phyloP scores from a whole-genome alignment of 345 rosid genomes.

The Moringa oleifera region DNA sequence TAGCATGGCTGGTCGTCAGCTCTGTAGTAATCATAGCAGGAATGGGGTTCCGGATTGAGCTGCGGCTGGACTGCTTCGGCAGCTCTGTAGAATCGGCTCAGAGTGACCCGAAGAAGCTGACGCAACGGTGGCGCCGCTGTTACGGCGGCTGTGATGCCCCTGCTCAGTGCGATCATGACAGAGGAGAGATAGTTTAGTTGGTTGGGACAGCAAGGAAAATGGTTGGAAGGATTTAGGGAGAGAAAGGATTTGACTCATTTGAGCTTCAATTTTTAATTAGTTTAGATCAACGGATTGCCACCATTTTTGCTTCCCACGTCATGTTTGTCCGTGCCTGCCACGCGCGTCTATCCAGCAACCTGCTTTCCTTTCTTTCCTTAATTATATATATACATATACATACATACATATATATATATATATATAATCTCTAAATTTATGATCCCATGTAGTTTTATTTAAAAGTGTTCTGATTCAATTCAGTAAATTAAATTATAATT shows the following conservation, averaged over 20 bases:
- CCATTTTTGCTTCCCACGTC: not conserved
- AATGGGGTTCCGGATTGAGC: constrained; percentile 21
- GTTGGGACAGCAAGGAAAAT: not conserved
- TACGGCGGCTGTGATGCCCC: not conserved
- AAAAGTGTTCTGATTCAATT: too few relatives aligned
- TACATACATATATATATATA: too few relatives aligned
- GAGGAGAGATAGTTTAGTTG: not conserved
- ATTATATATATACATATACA: too few relatives aligned
- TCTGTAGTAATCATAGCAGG: not conserved
- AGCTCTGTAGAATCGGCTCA: constrained; percentile 6
- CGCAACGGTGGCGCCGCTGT: not conserved
- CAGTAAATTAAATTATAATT: too few relatives aligned
- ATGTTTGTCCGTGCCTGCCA: not conserved
- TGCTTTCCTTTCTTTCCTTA: too few relatives aligned
- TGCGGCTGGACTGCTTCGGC: constrained; percentile 7
- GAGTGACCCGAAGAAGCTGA: not conserved
- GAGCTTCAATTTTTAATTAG: not conserved
- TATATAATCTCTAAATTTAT: too few relatives aligned
- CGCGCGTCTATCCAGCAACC: not conserved
- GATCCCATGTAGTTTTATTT: too few relatives aligned
- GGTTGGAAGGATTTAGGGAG: not conserved
- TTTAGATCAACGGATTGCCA: not conserved
- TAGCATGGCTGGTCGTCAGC: not conserved
- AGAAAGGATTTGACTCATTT: not conserved
- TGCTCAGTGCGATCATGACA: not conserved